These are phyloP conservation scores for Aspergillus sp. DNA, from an alignment of 2,329 filamentous ascomycete genomes.

Conservation along the genomic window DNA sequence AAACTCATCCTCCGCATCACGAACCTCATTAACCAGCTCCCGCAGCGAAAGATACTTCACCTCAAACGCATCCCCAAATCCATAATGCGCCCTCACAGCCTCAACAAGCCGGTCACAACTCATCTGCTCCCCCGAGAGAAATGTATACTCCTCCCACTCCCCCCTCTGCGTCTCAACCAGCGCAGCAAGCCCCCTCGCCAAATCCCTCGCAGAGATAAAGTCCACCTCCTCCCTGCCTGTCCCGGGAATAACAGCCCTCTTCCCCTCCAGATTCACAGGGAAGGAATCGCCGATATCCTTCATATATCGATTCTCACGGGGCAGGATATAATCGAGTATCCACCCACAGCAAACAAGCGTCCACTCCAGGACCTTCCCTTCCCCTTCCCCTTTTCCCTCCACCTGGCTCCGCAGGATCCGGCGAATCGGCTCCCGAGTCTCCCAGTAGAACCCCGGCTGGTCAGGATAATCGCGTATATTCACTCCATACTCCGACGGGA, in stretches of 20 bases:
- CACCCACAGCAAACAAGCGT: not conserved
- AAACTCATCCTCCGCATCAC: not conserved
- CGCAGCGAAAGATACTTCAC: not conserved
- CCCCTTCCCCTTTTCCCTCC: too few relatives aligned
- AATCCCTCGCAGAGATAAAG: not conserved
- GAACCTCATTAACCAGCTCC: not conserved
- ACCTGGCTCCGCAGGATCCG: not conserved
- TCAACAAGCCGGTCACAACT: not conserved
- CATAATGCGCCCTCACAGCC: not conserved
- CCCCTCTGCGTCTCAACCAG: not conserved
- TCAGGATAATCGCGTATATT: not conserved
- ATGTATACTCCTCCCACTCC: not conserved
- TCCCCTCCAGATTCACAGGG: not conserved
- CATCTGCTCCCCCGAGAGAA: not conserved
- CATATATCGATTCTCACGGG: not conserved
- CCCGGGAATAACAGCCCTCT: not conserved
- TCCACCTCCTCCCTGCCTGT: not conserved
- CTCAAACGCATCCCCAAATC: not conserved
- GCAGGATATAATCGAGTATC: not conserved
- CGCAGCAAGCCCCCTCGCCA: not conserved
- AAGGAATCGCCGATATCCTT: not conserved
- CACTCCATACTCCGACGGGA: not conserved
- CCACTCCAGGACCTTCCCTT: not conserved
- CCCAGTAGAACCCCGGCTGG: not conserved
- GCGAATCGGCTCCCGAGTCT: not conserved